Evolutionary conservation across 225 moss, liverwort and hornwort genomes (phyloP).

Genomic region (Lunularia cruciata): DNA sequence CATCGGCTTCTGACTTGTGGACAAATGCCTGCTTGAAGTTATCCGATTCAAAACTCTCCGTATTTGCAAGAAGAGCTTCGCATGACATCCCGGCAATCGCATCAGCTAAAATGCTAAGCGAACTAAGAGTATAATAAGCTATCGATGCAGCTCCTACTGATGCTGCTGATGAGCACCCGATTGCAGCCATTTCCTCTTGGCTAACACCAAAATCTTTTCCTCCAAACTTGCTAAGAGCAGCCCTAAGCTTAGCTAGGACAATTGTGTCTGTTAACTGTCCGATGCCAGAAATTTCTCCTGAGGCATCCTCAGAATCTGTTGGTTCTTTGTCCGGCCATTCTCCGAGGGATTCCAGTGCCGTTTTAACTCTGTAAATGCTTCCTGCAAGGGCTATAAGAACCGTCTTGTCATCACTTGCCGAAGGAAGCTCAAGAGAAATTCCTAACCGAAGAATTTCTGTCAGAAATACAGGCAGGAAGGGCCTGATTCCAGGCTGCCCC

Average conservation of each 20-base stretch:
- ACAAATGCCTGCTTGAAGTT: conserved; percentile 29
- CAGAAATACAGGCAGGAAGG: conserved; percentile 42
- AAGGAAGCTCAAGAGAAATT: conserved; percentile 21
- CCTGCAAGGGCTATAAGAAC: conserved; percentile 14
- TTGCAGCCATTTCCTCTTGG: conserved; percentile 32
- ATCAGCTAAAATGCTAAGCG: conserved; percentile 32
- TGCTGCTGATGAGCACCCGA: conserved; percentile 27
- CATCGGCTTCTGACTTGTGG: conserved; percentile 41
- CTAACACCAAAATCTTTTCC: conserved; percentile 35
- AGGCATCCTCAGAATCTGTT: too few relatives aligned
- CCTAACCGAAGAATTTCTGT: conserved; percentile 39
- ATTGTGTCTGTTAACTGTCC: conserved; percentile 5
- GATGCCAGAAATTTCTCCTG: not conserved
- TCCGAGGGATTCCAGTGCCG: not conserved
- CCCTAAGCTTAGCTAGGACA: conserved; percentile 9
- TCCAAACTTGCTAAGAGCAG: conserved; percentile 8
- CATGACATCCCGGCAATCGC: conserved; percentile 43
- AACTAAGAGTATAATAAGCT: conserved; percentile 19
- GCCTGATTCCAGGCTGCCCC: conserved; percentile 26
- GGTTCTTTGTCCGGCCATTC: not conserved
- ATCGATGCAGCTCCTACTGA: conserved; percentile 35
- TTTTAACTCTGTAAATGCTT: conserved; percentile 19
- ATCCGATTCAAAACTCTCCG: conserved; percentile 33
- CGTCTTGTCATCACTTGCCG: not conserved
- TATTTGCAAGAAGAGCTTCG: conserved; percentile 50